A percentile compares a stretch with the other conserved stretches of the same genome.
phyloP scores from a whole-genome alignment of 768 basidiomycete genomes.

The Tricholoma furcatifolium region DNA sequence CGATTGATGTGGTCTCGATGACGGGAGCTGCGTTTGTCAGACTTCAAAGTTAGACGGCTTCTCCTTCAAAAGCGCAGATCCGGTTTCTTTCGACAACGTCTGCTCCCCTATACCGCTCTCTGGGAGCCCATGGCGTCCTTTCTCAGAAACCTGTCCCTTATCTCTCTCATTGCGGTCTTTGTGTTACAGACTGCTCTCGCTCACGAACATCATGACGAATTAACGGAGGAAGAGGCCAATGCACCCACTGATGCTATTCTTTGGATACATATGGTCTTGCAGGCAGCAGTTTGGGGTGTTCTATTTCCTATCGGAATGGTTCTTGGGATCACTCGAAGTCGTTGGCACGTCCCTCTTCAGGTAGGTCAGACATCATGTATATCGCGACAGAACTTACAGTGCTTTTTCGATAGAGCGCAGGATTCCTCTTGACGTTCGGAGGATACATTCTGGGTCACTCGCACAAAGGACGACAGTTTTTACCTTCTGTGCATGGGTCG shows the following conservation, averaged over 20 bases:
- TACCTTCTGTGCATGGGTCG: slow-evolving; percentile 67
- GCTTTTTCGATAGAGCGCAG: slow-evolving; percentile 47
- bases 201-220: slow-evolving; percentile 62
- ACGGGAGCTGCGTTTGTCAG: slow-evolving; percentile 6
- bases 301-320: slow-evolving; percentile 87
- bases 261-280: slow-evolving; percentile 81
- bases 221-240: slow-evolving; percentile 60
- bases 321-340: slow-evolving; percentile 70
- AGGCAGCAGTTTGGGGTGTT: slow-evolving; percentile 80
- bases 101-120: slow-evolving; percentile 5
- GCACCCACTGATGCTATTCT: slow-evolving; percentile 76
- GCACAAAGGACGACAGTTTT: slow-evolving; percentile 81
- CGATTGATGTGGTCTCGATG: slow-evolving; percentile 3
- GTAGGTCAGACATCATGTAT: slow-evolving; percentile 32
- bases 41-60: slow-evolving; percentile 4
- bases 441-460: slow-evolving; percentile 84
- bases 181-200: slow-evolving; percentile 32
- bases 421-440: slow-evolving; percentile 64
- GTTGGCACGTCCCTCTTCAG: slow-evolving; percentile 91
- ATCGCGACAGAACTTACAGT: neutral
- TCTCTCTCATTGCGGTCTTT: slow-evolving; percentile 8
- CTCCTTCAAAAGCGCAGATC: neutral
- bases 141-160: slow-evolving; percentile 4
- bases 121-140: slow-evolving; percentile 9
- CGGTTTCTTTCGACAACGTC: neutral